Conservation (phyloP, 306 rosid species). For the Inga leiocalycina region DNA sequence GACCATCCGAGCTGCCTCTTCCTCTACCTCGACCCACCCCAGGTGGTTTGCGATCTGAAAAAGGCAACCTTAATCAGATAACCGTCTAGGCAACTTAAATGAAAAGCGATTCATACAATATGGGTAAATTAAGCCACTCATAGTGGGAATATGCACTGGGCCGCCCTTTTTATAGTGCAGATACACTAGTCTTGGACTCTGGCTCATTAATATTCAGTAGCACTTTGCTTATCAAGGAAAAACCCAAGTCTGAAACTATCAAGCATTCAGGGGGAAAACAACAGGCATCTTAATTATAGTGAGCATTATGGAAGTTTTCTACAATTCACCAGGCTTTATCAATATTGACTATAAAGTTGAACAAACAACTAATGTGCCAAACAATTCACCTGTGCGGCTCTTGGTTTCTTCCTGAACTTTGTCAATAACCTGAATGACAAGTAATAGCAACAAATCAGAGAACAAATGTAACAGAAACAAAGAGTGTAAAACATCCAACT, state of each 20-base stretch:
- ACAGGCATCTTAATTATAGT: background rate
- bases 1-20: conserved; percentile 85
- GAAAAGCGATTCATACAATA: background rate
- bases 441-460: conserved; percentile 28
- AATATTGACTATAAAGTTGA: conserved; percentile 20
- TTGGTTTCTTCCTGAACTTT: conserved; percentile 99
- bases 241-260: background rate
- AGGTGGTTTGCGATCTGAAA: conserved; percentile 92
- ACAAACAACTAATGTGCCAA: conserved; percentile 11
- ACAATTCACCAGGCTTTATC: conserved; percentile 8
- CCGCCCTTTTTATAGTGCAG: background rate
- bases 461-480: background rate
- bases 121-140: background rate
- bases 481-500: conserved; percentile 1
- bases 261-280: background rate
- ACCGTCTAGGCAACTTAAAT: conserved; percentile 1
- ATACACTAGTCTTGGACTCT: background rate
- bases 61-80: conserved; percentile 7
- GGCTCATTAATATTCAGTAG: background rate
- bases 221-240: background rate
- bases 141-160: no score
- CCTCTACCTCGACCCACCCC: conserved; percentile 99
- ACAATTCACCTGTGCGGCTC: conserved; percentile 74
- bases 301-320: background rate
- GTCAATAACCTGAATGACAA: conserved; percentile 78